Evolutionary conservation across 2,329 filamentous ascomycete species (phyloP).

Genomic region (Ascocoryne sarcoides): DNA sequence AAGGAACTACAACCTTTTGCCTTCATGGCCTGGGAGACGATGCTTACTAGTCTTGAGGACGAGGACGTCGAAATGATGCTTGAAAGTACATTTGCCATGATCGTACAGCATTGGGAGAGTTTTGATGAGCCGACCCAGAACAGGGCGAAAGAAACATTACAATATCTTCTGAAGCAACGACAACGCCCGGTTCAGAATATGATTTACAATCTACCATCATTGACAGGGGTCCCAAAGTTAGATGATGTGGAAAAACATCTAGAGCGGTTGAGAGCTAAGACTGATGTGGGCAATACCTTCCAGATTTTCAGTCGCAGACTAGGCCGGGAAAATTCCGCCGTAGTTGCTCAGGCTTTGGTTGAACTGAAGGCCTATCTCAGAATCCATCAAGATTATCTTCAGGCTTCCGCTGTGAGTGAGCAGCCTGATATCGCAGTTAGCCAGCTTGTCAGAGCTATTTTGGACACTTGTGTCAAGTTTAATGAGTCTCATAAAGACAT

Average conservation of each 20-base stretch:
- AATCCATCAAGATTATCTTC: constrained; percentile 66
- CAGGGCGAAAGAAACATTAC: constrained; percentile 54
- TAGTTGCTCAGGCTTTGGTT: constrained; percentile 70
- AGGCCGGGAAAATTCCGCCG: constrained; percentile 73
- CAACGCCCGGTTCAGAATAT: constrained; percentile 50
- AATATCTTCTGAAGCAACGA: constrained; percentile 29
- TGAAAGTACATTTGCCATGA: constrained; percentile 82
- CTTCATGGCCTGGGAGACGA: constrained; percentile 74
- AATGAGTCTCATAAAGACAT: constrained; percentile 60
- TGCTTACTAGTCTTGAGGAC: constrained; percentile 66
- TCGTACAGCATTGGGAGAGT: constrained; percentile 68
- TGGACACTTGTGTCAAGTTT: constrained; percentile 81
- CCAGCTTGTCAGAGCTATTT: constrained; percentile 63
- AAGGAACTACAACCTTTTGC: constrained; percentile 67
- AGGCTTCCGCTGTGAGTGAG: constrained; percentile 72
- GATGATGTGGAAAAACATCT: constrained; percentile 59
- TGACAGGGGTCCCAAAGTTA: constrained; percentile 62
- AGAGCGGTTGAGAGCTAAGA: constrained; percentile 51
- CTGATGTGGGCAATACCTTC: constrained; percentile 59
- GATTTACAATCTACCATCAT: constrained; percentile 69
- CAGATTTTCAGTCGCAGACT: constrained; percentile 66
- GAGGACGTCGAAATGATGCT: constrained; percentile 73
- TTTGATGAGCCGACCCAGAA: constrained; percentile 55
- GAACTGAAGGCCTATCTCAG: constrained; percentile 71
- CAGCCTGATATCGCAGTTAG: constrained; percentile 70